Conservation (phyloP, 768 basidiomycete species). For the Porphyrellus cyaneotinctus region DNA sequence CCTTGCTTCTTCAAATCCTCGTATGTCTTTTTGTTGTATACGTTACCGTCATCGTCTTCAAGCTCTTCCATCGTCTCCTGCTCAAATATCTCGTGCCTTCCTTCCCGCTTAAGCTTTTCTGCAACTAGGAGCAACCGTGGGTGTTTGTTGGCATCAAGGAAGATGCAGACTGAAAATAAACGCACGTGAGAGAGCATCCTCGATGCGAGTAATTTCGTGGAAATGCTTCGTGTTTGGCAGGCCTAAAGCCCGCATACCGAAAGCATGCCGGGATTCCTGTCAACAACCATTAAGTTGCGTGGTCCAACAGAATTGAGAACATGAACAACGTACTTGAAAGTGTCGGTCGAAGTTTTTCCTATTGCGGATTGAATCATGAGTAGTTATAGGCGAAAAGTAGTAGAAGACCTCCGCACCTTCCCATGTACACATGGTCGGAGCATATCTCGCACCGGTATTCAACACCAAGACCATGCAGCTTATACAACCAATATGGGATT, state of each 20-base stretch:
- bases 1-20: slow-evolving; percentile 97
- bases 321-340: slow-evolving; percentile 61
- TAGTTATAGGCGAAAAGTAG: not conserved
- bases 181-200: slow-evolving; percentile 91
- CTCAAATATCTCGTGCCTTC: slow-evolving; percentile 88
- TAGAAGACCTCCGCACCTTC: slow-evolving; percentile 51
- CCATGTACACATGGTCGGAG: slow-evolving; percentile 95
- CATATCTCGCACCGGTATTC: slow-evolving; percentile 98
- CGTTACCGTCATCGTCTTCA: slow-evolving; percentile 97
- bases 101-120: slow-evolving; percentile 95
- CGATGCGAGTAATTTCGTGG: slow-evolving; percentile 96
- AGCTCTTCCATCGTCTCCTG: slow-evolving; percentile 97
- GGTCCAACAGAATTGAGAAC: slow-evolving; percentile 10
- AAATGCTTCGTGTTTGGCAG: slow-evolving; percentile 99
- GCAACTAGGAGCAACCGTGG: slow-evolving; percentile 56
- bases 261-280: slow-evolving; percentile 92
- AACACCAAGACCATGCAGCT: slow-evolving; percentile 96
- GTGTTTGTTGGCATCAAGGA: not conserved
- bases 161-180: slow-evolving; percentile 18
- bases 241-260: slow-evolving; percentile 96
- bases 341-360: slow-evolving; percentile 96
- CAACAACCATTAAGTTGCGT: slow-evolving; percentile 19
- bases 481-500: slow-evolving; percentile 98
- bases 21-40: slow-evolving; percentile 97
- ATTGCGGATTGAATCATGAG: slow-evolving; percentile 18